A percentile compares a stretch with the other conserved stretches of the same genome.
These are phyloP conservation scores for Chaetomium fimeti DNA, from an alignment of 495 filamentous ascomycete genomes.

Conservation along the genomic window DNA sequence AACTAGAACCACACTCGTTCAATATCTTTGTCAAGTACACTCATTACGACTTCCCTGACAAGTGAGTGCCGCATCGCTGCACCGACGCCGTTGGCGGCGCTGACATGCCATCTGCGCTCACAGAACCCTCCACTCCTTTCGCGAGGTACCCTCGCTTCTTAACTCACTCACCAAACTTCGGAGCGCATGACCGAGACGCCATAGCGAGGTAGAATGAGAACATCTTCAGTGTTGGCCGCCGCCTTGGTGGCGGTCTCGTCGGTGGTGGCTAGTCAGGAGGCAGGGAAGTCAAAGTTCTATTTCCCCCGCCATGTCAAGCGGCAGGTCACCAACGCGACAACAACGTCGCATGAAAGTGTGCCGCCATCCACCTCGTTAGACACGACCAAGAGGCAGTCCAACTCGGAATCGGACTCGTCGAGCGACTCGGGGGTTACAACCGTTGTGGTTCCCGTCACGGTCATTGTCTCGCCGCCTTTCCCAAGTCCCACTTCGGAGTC, in stretches of 20 bases:
- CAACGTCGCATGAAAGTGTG: constrained; percentile 33
- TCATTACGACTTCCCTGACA: constrained; percentile 59
- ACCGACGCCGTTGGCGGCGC: constrained; percentile 31
- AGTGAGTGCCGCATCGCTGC: constrained; percentile 34
- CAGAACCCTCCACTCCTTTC: constrained; percentile 27
- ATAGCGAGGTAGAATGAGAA: constrained; percentile 45
- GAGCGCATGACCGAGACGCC: constrained; percentile 18
- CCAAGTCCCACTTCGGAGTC: constrained; percentile 13
- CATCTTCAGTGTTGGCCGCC: constrained; percentile 50
- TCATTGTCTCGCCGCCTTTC: constrained; percentile 24
- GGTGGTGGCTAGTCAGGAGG: constrained; percentile 41
- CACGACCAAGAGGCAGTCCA: constrained; percentile 34
- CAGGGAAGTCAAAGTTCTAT: constrained; percentile 55
- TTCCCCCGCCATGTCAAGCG: constrained; percentile 62
- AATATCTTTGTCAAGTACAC: constrained; percentile 62
- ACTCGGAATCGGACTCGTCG: constrained; percentile 11
- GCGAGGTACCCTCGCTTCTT: constrained; percentile 2
- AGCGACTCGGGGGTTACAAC: constrained; percentile 26
- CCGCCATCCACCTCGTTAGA: constrained; percentile 22
- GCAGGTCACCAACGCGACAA: constrained; percentile 50
- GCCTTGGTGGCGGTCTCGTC: constrained; percentile 53
- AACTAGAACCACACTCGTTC: constrained; percentile 56
- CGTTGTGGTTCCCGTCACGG: constrained; percentile 32
- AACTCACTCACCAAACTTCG: background rate
- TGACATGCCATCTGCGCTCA: constrained; percentile 21